Evolutionary conservation across 495 filamentous ascomycete species (phyloP), one percentile per base, ranked within the genome.

Genomic region (Aspergillus taichungensis): DNA sequence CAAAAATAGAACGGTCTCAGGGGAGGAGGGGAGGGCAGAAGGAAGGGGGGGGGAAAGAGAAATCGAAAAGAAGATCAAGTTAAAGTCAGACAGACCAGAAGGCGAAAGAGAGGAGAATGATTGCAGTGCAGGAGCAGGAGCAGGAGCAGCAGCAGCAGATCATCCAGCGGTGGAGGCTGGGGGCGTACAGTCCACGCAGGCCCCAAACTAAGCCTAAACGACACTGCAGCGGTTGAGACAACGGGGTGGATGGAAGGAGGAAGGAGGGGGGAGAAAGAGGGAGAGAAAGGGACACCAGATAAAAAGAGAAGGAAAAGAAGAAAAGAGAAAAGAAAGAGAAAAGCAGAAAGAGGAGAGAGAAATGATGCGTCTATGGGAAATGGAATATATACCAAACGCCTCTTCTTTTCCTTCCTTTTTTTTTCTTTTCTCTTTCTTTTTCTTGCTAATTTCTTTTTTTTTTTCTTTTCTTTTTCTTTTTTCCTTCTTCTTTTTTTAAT

Each of bases 1-100:
- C 52, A 57, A 60, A 64, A 61, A 64, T 59, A 63, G 55, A 58
- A 59, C 56, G 18, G 18, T 24, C 18, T 55, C 34, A 47, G 41
- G 47, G 37, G 43, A 40, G 46, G 37, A 48, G 51, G 34, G 39
- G 45, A 14, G 52, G 52, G 46, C 53, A 49, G 53, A 51, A 51
- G 43, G 41, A 47, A 52, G 48, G 46, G 43, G 37, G 51, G 46
- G 51, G 47, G 40, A 57, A 38, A 54, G 27, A 47, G 36, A 37
- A 55, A 38, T 47, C 29, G 46, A 45, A 46, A 32, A 46, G 44
- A 52, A 30, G 35, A n/a, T n/a, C n/a, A n/a, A n/a, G n/a, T n/a
- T 35, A 33, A 44, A 56, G 39, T 52, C 46, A 50, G 40, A 50
- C 49, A 56, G 31, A 43, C 31, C 32, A 28, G 42, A 46, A 41